These are phyloP conservation scores for Paradendryphiella salina DNA, from an alignment of 2,329 filamentous ascomycete species.

Conservation along the genomic window DNA sequence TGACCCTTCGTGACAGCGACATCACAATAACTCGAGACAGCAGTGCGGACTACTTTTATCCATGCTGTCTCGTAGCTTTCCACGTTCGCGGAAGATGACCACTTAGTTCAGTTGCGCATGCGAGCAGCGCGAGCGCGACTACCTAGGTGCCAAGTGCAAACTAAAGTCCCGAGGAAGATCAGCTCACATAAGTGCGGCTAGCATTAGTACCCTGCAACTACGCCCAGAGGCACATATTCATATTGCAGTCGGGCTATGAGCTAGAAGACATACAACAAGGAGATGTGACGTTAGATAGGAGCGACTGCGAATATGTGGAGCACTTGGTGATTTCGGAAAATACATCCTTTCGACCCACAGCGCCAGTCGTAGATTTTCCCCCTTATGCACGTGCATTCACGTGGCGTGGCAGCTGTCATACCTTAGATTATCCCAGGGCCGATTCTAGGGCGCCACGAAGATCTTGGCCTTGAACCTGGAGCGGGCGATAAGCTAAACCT, in stretches of 20 bases:
- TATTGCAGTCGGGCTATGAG: background rate
- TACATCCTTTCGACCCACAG: background rate
- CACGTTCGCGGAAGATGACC: background rate
- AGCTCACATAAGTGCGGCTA: conserved; percentile 2
- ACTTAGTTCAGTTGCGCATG: conserved; percentile 10
- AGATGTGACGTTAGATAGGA: background rate
- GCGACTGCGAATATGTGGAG: background rate
- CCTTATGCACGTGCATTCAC: conserved; percentile 13
- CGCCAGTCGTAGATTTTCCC: conserved; percentile 1
- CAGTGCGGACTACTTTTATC: background rate
- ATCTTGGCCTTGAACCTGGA: conserved; percentile 22
- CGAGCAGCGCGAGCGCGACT: conserved; percentile 7
- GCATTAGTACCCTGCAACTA: conserved; percentile 7
- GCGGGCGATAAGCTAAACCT: conserved; percentile 26
- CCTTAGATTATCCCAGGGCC: conserved; percentile 21
- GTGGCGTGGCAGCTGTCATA: conserved; percentile 17
- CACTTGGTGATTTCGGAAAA: background rate
- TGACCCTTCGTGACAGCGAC: background rate
- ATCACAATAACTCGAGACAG: background rate
- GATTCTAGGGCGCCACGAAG: conserved; percentile 10
- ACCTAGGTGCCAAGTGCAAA: conserved; percentile 2
- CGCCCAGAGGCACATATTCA: conserved; percentile 3
- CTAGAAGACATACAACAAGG: conserved; percentile 6
- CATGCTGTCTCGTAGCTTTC: background rate
- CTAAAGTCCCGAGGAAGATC: conserved; percentile 5